phyloP scores from a whole-genome alignment of 2,329 filamentous ascomycete species.

The Fusarium pseudograminearum region DNA sequence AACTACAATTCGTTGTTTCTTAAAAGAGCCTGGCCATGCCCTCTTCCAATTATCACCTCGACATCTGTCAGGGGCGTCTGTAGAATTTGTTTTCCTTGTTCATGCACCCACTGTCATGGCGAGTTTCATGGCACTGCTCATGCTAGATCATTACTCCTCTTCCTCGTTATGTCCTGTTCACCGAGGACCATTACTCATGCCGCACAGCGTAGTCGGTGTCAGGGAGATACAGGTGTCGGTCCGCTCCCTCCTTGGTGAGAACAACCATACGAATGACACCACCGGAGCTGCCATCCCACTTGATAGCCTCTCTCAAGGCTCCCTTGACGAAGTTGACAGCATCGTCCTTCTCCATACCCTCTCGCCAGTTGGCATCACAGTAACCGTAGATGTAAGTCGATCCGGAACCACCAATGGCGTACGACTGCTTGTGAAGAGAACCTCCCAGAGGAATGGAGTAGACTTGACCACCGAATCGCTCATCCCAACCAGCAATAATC shows the following conservation, averaged over 20 bases:
- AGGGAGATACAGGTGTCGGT: conserved; percentile 94
- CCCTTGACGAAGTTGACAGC: conserved; percentile 94
- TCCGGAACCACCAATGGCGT: conserved; percentile 94
- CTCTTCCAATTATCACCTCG: conserved; percentile 20
- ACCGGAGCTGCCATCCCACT: conserved; percentile 98
- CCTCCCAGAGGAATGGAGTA: conserved; percentile 97
- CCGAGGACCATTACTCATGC: conserved; percentile 65
- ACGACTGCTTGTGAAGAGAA: conserved; percentile 96
- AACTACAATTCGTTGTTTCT: conserved; percentile 24
- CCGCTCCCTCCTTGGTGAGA: conserved; percentile 87
- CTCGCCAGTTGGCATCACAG: conserved; percentile 95
- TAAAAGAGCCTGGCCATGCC: conserved; percentile 20
- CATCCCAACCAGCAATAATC: conserved; percentile 98
- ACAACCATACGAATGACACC: conserved; percentile 99
- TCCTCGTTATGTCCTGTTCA: conserved; percentile 37
- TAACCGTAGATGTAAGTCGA: conserved; percentile 99
- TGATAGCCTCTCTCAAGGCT: conserved; percentile 92
- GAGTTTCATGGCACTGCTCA: conserved; percentile 30
- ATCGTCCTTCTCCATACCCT: conserved; percentile 92
- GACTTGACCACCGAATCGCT: conserved; percentile 93
- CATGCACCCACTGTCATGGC: conserved; percentile 29
- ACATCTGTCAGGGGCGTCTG: conserved; percentile 9
- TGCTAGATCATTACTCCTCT: conserved; percentile 18
- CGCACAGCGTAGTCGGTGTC: conserved; percentile 86
- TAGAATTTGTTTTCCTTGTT: conserved; percentile 18